A percentile compares a stretch with the other conserved stretches of the same genome.
phyloP scores from a whole-genome alignment of 805 yeast species.

The Lipomyces orientalis region DNA sequence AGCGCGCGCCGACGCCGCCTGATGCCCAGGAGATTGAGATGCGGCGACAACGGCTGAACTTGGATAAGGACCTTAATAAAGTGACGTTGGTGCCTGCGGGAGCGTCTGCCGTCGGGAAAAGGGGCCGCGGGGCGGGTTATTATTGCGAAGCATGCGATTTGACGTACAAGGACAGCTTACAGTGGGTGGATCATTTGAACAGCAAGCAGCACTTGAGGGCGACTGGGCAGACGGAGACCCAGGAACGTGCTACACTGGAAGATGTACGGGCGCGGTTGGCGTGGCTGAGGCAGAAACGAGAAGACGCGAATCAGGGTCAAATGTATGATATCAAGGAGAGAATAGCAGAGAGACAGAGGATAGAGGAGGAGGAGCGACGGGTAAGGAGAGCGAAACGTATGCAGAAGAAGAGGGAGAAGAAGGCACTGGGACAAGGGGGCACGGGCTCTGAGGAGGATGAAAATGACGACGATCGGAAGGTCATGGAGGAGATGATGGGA shows the following conservation, averaged over 20 bases:
- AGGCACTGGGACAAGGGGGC: slow-evolving; percentile 17
- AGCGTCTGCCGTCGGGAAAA: slow-evolving; percentile 45
- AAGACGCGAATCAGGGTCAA: slow-evolving; percentile 33
- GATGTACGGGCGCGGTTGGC: slow-evolving; percentile 54
- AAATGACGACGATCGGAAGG: slow-evolving; percentile 38
- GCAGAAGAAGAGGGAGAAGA: slow-evolving; percentile 37
- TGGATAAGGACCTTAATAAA: slow-evolving; percentile 45
- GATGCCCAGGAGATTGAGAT: slow-evolving; percentile 40
- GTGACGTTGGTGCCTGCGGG: slow-evolving; percentile 47
- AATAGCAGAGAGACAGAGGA: slow-evolving; percentile 49
- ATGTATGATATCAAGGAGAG: slow-evolving; percentile 50
- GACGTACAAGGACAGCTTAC: slow-evolving; percentile 81
- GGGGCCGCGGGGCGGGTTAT: slow-evolving; percentile 78
- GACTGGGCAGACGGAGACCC: slow-evolving; percentile 49
- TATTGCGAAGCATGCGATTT: slow-evolving; percentile 79
- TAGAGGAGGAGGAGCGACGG: slow-evolving; percentile 49
- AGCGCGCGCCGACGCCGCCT: slow-evolving; percentile 36
- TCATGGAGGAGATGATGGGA: slow-evolving; percentile 58
- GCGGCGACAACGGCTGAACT: slow-evolving; percentile 41
- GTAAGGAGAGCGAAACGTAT: slow-evolving; percentile 38
- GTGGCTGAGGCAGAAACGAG: slow-evolving; percentile 46
- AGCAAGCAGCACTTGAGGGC: slow-evolving; percentile 61
- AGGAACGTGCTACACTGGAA: slow-evolving; percentile 53
- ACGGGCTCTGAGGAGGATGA: slow-evolving; percentile 18
- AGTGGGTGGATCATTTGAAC: slow-evolving; percentile 82